These are phyloP conservation scores for Tylopilus orsonianus DNA, from an alignment of 1,284 basidiomycete genomes.

Conservation along the genomic window DNA sequence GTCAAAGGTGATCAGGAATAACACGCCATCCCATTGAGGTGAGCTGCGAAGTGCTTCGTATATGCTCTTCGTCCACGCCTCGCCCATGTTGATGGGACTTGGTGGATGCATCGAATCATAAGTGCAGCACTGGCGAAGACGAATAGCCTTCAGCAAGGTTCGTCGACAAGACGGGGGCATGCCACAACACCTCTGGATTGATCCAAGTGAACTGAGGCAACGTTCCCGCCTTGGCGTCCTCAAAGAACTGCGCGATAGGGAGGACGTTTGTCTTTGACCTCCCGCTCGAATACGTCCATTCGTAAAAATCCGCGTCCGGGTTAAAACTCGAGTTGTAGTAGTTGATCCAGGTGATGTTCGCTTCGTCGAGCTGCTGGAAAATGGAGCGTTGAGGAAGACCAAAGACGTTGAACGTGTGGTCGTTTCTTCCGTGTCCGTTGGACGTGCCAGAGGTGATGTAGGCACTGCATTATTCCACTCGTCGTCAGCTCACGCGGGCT, in stretches of 20 bases:
- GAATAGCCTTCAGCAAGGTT: neutral
- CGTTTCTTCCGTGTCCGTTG: constrained; percentile 23
- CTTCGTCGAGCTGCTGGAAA: constrained; percentile 30
- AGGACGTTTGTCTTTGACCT: constrained; percentile 18
- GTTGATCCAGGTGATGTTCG: constrained; percentile 26
- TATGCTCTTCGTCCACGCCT: constrained; percentile 24
- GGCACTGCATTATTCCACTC: constrained; percentile 9
- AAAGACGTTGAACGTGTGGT: constrained; percentile 17
- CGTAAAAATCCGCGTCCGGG: constrained; percentile 26
- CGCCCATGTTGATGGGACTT: constrained; percentile 29
- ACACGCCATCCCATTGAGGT: constrained; percentile 23
- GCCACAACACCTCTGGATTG: constrained; percentile 26
- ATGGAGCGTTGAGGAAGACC: constrained; percentile 30
- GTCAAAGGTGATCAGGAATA: constrained; percentile 28
- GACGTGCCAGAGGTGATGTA: constrained; percentile 31
- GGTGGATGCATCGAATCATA: constrained; percentile 32
- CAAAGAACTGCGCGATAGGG: constrained; percentile 21
- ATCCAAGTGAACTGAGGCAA: constrained; percentile 30
- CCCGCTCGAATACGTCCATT: constrained; percentile 25
- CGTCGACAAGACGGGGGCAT: neutral
- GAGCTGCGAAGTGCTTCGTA: constrained; percentile 27
- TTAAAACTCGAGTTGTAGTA: constrained; percentile 31
- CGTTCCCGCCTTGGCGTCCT: constrained; percentile 23
- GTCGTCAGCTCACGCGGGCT: neutral
- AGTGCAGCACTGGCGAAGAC: constrained; percentile 22